These are phyloP conservation scores for Pseudevernia furfuracea DNA, from an alignment of 495 filamentous ascomycete genomes.

Conservation along the genomic window DNA sequence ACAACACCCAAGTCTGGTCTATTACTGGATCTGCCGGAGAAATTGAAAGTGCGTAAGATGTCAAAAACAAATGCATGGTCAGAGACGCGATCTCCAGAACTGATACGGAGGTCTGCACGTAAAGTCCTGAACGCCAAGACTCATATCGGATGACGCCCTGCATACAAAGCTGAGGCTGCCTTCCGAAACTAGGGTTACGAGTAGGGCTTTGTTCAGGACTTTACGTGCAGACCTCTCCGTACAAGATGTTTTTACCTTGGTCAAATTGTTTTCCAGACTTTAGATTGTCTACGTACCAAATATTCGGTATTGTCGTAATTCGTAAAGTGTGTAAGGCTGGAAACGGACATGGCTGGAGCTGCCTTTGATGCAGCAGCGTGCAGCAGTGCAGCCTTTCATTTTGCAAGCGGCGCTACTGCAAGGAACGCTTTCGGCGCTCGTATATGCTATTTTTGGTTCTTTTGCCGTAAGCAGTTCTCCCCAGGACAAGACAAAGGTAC, in stretches of 20 bases:
- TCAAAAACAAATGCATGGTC: too few relatives aligned
- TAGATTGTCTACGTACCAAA: neutral
- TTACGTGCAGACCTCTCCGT: too few relatives aligned
- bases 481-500: neutral
- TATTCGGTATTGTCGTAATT: neutral
- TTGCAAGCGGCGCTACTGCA: slow-evolving; percentile 20
- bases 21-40: neutral
- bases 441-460: slow-evolving; percentile 16
- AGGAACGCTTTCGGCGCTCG: slow-evolving; percentile 17
- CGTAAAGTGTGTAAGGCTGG: neutral
- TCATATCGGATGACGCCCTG: too few relatives aligned
- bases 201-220: too few relatives aligned
- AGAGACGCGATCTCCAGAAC: neutral
- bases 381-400: neutral
- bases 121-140: too few relatives aligned
- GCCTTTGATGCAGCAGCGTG: neutral
- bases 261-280: neutral
- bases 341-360: neutral
- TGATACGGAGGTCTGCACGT: too few relatives aligned
- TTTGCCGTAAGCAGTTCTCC: neutral
- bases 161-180: too few relatives aligned
- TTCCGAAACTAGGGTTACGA: too few relatives aligned
- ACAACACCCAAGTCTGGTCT: too few relatives aligned
- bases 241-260: too few relatives aligned
- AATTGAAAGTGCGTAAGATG: neutral